Percentiles rank a stretch among this genome's conserved stretches.
phyloP scores from a whole-genome alignment of 139 green algal species.

The Zygnema cylindricum region DNA sequence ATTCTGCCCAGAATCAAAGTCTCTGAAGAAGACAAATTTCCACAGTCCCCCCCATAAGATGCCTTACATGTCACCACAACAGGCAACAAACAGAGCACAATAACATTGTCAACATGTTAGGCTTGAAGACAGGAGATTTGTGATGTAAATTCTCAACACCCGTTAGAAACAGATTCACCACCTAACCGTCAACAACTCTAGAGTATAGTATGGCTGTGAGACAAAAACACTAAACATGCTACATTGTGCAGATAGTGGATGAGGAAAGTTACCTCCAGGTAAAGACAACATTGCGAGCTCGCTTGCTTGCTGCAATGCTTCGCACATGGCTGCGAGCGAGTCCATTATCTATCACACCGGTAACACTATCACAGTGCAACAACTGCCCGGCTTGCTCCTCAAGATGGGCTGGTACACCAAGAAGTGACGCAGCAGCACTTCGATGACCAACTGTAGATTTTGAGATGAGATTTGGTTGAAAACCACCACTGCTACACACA shows the following conservation, averaged over 20 bases:
- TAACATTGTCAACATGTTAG: too few relatives aligned
- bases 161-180: too few relatives aligned
- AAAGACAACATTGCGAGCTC: background rate
- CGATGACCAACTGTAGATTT: constrained; percentile 4
- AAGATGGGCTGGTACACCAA: constrained; percentile 1
- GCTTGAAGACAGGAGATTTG: too few relatives aligned
- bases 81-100: too few relatives aligned
- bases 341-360: background rate
- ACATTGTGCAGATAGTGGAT: too few relatives aligned
- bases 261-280: background rate
- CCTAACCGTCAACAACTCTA: too few relatives aligned
- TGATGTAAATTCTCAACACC: too few relatives aligned
- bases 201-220: too few relatives aligned
- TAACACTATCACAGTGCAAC: constrained; percentile 30
- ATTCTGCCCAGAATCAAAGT: background rate
- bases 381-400: constrained; percentile 11
- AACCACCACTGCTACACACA: background rate
- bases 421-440: constrained; percentile 20
- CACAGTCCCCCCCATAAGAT: too few relatives aligned
- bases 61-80: too few relatives aligned
- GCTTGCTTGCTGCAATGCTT: constrained; percentile 35
- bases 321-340: constrained; percentile 26
- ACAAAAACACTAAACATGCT: too few relatives aligned
- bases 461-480: constrained; percentile 5
- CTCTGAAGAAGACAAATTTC: too few relatives aligned